Evolutionary conservation across 768 basidiomycete genomes (phyloP).

Genomic region (Krasilnikovozyma curviuscula): DNA sequence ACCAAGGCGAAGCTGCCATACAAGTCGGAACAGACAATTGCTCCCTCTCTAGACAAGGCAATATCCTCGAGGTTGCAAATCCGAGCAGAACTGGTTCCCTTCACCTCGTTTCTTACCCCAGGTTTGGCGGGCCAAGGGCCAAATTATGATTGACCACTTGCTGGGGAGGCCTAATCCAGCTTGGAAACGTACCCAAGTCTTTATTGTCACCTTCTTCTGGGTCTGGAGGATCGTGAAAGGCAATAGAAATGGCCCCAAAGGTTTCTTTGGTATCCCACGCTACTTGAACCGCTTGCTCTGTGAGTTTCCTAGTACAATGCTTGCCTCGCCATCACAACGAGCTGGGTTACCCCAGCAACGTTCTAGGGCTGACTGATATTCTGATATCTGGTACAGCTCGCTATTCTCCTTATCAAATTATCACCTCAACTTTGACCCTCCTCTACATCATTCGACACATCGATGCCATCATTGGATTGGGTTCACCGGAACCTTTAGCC

Average conservation of each 20-base stretch:
- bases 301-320: neutral
- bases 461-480: slow-evolving; percentile 65
- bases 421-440: slow-evolving; percentile 63
- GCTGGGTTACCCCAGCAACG: neutral
- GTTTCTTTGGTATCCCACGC: slow-evolving; percentile 29
- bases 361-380: no score
- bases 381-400: slow-evolving; percentile 32
- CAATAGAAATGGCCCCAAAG: slow-evolving; percentile 41
- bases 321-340: neutral
- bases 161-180: slow-evolving; percentile 67
- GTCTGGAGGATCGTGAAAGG: slow-evolving; percentile 55
- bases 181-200: slow-evolving; percentile 85
- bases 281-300: neutral
- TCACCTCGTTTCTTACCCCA: no score
- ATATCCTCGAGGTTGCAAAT: no score
- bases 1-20: no score
- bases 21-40: no score
- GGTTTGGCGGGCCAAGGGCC: no score
- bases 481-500: no score
- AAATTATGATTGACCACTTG: slow-evolving; percentile 75
- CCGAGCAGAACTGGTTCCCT: no score
- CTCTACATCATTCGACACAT: slow-evolving; percentile 68
- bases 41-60: no score
- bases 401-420: slow-evolving; percentile 92
- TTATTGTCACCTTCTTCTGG: slow-evolving; percentile 85